Evolutionary conservation across 2,329 filamentous ascomycete genomes (phyloP).

Genomic region (Phaeophleospora eucalypticola): DNA sequence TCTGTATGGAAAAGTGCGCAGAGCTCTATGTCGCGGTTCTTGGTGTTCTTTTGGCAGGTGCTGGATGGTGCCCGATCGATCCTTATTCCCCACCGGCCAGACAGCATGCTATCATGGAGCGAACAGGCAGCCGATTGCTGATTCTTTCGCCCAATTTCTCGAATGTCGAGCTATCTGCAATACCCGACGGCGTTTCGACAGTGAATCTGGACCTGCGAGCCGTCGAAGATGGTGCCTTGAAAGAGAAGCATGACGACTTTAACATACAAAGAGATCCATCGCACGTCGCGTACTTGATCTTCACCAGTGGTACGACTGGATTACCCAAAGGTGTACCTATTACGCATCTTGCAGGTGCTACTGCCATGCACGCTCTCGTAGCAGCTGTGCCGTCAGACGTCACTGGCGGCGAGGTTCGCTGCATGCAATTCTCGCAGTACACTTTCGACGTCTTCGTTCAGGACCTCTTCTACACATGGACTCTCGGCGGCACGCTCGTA

Average conservation of each 20-base stretch:
- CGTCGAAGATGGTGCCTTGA: neutral
- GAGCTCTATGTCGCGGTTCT: constrained; percentile 68
- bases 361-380: constrained; percentile 33
- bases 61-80: constrained; percentile 68
- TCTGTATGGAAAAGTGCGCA: constrained; percentile 70
- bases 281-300: constrained; percentile 60
- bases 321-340: constrained; percentile 40
- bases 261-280: constrained; percentile 7
- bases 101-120: constrained; percentile 16
- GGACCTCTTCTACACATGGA: constrained; percentile 23
- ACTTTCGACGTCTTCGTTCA: constrained; percentile 41
- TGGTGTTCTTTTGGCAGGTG: constrained; percentile 66
- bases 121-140: constrained; percentile 9
- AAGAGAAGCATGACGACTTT: neutral
- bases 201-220: constrained; percentile 2
- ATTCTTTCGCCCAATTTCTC: constrained; percentile 7
- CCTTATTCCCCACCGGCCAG: constrained; percentile 23
- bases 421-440: constrained; percentile 37
- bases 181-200: constrained; percentile 8
- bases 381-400: constrained; percentile 9
- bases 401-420: constrained; percentile 5
- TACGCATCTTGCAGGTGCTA: constrained; percentile 34
- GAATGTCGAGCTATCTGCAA: constrained; percentile 2
- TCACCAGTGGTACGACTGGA: constrained; percentile 38
- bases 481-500: constrained; percentile 11